Percentiles rank a stretch among this genome's conserved stretches.
phyloP scores from a whole-genome alignment of 2,329 filamentous ascomycete genomes.

The Fusarium napiforme region DNA sequence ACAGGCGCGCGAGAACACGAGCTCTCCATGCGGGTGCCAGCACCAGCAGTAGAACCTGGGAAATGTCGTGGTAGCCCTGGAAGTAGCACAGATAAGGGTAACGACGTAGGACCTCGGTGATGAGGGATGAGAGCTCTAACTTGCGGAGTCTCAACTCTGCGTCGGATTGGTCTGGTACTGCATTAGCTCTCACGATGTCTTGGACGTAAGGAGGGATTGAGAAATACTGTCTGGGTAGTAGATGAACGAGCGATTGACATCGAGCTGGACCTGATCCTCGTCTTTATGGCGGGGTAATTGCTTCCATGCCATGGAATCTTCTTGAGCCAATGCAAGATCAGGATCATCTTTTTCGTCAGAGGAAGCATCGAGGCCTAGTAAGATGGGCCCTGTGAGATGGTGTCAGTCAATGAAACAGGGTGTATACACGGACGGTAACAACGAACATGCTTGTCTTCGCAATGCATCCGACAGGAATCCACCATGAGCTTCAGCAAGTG shows the following conservation, averaged over 20 bases:
- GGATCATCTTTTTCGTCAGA: slow-evolving; percentile 23
- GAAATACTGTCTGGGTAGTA: slow-evolving; percentile 85
- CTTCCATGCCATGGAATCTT: slow-evolving; percentile 60
- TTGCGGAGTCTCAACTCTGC: slow-evolving; percentile 78
- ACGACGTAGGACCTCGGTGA: slow-evolving; percentile 80
- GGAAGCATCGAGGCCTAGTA: slow-evolving; percentile 58
- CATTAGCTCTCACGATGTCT: slow-evolving; percentile 13
- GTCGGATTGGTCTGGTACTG: slow-evolving; percentile 69
- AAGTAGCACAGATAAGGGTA: slow-evolving; percentile 93
- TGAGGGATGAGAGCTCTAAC: slow-evolving; percentile 80
- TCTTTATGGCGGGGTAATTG: slow-evolving; percentile 81
- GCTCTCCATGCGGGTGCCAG: slow-evolving; percentile 72
- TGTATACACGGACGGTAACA: background rate
- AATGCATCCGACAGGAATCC: slow-evolving; percentile 75
- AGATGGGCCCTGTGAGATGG: slow-evolving; percentile 66
- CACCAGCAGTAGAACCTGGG: slow-evolving; percentile 92
- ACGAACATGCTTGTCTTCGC: slow-evolving; percentile 82
- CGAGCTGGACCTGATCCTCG: slow-evolving; percentile 89
- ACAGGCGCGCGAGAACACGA: slow-evolving; percentile 80
- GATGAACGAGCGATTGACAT: slow-evolving; percentile 96
- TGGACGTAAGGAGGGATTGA: background rate
- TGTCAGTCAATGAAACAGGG: slow-evolving; percentile 25
- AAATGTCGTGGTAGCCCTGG: slow-evolving; percentile 98
- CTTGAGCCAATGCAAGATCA: slow-evolving; percentile 6
- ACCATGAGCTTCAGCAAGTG: slow-evolving; percentile 70